Conservation (phyloP, 805 yeast species). For the Suhomyces faveliae region DNA sequence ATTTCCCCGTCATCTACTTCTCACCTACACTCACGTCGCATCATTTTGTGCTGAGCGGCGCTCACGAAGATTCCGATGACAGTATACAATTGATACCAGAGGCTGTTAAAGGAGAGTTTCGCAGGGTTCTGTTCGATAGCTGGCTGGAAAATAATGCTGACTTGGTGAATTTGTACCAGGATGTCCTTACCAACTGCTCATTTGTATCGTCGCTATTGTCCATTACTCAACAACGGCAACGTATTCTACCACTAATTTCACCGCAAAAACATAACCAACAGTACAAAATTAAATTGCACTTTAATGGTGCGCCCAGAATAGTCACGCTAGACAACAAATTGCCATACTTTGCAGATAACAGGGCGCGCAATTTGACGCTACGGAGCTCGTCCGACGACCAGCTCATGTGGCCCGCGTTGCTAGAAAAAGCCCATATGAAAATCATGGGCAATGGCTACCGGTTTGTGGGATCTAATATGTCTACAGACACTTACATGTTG, state of each 20-base stretch:
- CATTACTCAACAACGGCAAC: slow-evolving; percentile 25
- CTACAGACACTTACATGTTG: slow-evolving; percentile 61
- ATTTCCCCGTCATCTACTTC: slow-evolving; percentile 22
- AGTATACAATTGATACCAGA: slow-evolving; percentile 4
- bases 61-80: slow-evolving; percentile 6
- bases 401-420: slow-evolving; percentile 63
- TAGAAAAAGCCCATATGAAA: slow-evolving; percentile 75
- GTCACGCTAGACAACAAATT: slow-evolving; percentile 48
- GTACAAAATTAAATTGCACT: slow-evolving; percentile 41
- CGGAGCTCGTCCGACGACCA: slow-evolving; percentile 31
- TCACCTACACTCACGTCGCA: slow-evolving; percentile 1
- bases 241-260: slow-evolving; percentile 6
- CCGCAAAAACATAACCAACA: slow-evolving; percentile 17
- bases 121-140: not conserved
- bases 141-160: slow-evolving; percentile 6
- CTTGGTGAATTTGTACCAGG: slow-evolving; percentile 41
- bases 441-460: slow-evolving; percentile 56
- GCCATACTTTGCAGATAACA: slow-evolving; percentile 32
- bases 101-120: slow-evolving; percentile 3
- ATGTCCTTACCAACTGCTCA: slow-evolving; percentile 65
- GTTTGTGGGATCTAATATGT: slow-evolving; percentile 75
- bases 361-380: slow-evolving; percentile 31
- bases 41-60: slow-evolving; percentile 3
- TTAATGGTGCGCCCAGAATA: slow-evolving; percentile 54
- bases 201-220: slow-evolving; percentile 69